Conservation (phyloP, 305 asterid genomes). For the Fraxinus dipetala region DNA sequence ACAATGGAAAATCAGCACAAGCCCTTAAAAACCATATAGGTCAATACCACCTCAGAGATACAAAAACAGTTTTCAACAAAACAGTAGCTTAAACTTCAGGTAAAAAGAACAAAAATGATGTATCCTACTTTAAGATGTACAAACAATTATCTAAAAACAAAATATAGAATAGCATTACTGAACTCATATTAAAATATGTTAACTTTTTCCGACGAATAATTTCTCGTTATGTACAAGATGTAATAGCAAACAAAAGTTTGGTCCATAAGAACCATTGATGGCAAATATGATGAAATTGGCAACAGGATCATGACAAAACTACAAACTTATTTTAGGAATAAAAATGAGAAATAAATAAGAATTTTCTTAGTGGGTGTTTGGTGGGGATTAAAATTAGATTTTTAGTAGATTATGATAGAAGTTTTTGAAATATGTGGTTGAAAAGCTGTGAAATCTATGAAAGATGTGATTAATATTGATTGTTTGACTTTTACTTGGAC, state of each 20-base stretch:
- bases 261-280: background rate
- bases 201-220: background rate
- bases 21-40: background rate
- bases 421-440: no score
- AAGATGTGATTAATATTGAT: no score
- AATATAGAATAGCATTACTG: background rate
- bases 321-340: background rate
- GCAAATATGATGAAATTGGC: background rate
- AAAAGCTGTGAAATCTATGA: no score
- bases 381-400: no score
- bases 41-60: background rate
- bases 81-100: background rate
- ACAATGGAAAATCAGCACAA: background rate
- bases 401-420: no score
- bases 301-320: background rate
- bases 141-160: background rate
- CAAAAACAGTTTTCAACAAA: background rate
- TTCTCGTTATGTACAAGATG: background rate
- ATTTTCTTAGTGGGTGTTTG: background rate
- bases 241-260: background rate
- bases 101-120: background rate
- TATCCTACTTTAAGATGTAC: background rate
- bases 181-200: background rate
- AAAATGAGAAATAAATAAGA: background rate
- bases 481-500: no score